Evolutionary conservation across 768 basidiomycete genomes (phyloP).

Genomic region (Dentipellis fragilis): DNA sequence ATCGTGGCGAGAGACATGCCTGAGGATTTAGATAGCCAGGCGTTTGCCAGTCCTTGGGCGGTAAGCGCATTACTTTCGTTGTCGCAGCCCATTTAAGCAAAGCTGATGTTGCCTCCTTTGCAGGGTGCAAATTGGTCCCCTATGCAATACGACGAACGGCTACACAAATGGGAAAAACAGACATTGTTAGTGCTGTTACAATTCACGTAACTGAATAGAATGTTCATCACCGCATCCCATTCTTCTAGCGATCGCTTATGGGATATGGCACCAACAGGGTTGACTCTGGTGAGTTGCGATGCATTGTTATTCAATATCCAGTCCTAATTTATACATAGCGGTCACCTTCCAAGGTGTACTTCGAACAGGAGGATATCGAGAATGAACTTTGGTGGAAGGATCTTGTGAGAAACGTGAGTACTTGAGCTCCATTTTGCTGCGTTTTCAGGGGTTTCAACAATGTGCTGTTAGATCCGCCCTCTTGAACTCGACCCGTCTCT

Average conservation of each 20-base stretch:
- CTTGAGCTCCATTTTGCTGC: no score
- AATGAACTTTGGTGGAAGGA: slow-evolving; percentile 27
- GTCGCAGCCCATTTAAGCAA: background rate
- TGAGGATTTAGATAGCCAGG: slow-evolving; percentile 30
- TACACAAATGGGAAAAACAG: slow-evolving; percentile 27
- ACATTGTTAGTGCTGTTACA: slow-evolving; percentile 29
- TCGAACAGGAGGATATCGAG: slow-evolving; percentile 12
- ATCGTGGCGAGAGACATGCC: slow-evolving; percentile 31
- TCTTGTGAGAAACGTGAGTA: slow-evolving; percentile 29
- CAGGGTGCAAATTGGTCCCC: slow-evolving; percentile 42
- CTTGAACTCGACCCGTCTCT: slow-evolving; percentile 8
- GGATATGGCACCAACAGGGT: slow-evolving; percentile 34
- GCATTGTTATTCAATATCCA: no score
- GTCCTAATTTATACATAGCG: no score
- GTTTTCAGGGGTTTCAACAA: no score
- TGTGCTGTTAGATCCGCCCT: no score
- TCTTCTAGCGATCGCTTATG: slow-evolving; percentile 19
- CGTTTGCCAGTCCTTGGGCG: slow-evolving; percentile 43
- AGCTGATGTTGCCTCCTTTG: no score
- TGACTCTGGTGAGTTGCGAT: slow-evolving; percentile 25
- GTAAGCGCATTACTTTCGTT: slow-evolving; percentile 18
- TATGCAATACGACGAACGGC: slow-evolving; percentile 23
- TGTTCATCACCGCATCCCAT: no score
- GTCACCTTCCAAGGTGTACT: slow-evolving; percentile 25
- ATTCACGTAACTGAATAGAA: no score